A percentile compares a stretch with the other conserved stretches of the same genome.
Conservation (phyloP, 805 yeast genomes). For the Ogataea glucozyma region DNA sequence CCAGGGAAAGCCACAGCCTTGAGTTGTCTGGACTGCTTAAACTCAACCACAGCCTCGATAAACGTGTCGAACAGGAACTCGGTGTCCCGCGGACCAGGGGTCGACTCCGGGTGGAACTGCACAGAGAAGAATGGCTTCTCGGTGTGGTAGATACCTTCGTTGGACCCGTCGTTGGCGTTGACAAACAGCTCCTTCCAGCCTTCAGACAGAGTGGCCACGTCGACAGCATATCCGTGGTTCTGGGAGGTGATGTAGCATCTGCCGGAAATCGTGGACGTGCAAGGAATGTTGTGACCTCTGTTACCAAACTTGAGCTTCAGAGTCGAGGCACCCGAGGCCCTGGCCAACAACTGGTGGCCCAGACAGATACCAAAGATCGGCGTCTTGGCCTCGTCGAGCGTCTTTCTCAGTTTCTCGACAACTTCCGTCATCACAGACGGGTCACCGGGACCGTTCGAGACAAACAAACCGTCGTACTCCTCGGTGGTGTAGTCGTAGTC, state of each 20-base stretch:
- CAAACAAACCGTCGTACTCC: conserved; percentile 90
- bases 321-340: conserved; percentile 95
- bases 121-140: conserved; percentile 92
- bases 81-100: conserved; percentile 99
- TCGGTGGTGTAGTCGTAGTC: conserved; percentile 81
- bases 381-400: conserved; percentile 64
- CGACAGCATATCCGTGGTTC: conserved; percentile 98
- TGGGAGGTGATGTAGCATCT: conserved; percentile 98
- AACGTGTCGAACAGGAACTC: conserved; percentile 95
- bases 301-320: conserved; percentile 94
- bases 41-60: conserved; percentile 74
- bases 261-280: conserved; percentile 81
- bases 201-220: conserved; percentile 63
- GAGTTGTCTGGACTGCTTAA: conserved; percentile 54
- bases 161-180: conserved; percentile 94
- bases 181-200: conserved; percentile 96
- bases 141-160: conserved; percentile 95
- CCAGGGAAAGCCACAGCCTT: conserved; percentile 90
- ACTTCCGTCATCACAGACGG: conserved; percentile 81
- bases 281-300: conserved; percentile 98
- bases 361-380: conserved; percentile 98
- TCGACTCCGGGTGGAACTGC: conserved; percentile 98
- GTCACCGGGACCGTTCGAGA: conserved; percentile 99
- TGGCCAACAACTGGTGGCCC: conserved; percentile 95
- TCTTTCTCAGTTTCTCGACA: conserved; percentile 58